Base-by-base conservation (phyloP, 176 grass and related monocot genomes). In the Guadua angustifolia region DNA sequence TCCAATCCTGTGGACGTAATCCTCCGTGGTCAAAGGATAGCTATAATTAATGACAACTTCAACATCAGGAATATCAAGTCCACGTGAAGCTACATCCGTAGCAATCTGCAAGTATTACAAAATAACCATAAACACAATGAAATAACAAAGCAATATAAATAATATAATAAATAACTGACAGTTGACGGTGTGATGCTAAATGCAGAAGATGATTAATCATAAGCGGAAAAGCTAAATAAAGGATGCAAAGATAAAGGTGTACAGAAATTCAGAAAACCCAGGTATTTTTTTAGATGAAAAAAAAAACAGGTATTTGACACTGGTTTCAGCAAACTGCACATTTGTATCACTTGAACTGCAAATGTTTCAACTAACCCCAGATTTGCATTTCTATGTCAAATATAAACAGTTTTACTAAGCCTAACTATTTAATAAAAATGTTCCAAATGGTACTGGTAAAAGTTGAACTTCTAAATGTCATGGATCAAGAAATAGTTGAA, bases 21-120 rank as follows among this genome's bases (percentile, higher is more conserved):
- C 95, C 73, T 98, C 95, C 6, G 95, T 98, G 13, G 95, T 98
- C 79, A 98, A 90, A 85, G 95, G 95, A 85, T 90, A 98, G 65
- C 95, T 98, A 87, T 98, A 98, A 79, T 98, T 98, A 74, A 98
- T 95, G 50, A 95, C 95, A 58, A 95, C 91, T 89, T 98, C 93
- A 4, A 98, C 96, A 85, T 98, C 96, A 87, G 93, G 93, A 85
- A 98, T 95, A 90, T 98, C 93, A 88, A 98, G 88, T 86, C 96
- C 96, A 43, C 93, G 89, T 32, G 96, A 90, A 79, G 96, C 96
- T 47, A 98, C 96, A 90, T 98, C 96, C 15, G 96, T 98, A 66
- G 93, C 96, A 87, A 98, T 95, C 95, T 98, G 83, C 68, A 85
- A 71, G 55, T 46, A 82, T 87, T 73, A 43, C 16, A 69, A 82